Evolutionary conservation across 805 yeast species (phyloP), one percentile per base, ranked within the genome.

Genomic region (Suhomyces faveliae): DNA sequence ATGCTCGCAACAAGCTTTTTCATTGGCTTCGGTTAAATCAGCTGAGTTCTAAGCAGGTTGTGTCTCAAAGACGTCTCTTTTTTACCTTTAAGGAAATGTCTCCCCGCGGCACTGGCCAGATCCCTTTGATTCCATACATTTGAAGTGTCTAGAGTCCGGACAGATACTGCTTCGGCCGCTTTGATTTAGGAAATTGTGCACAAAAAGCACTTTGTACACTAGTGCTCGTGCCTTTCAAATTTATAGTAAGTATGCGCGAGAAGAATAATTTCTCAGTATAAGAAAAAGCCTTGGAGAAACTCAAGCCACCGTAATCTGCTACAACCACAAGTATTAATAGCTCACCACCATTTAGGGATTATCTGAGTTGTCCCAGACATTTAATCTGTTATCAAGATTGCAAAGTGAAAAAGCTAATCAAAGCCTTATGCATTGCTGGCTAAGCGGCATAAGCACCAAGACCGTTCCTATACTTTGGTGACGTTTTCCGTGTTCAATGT

Each of bases 191-290:
- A 27, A 27, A 27, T 27, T n/a, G 30, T 27, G 30, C 30, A 27
- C 30, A 27, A 7, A 27, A 27, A n/a, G 30, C 30, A 27, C 15
- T n/a, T 27, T 13, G 5, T 12, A 12, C 5, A 27, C 15, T 27
- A 27, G 30, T 27, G 30, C n/a, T 27, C 15, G 37, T n/a, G 37
- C 37, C 21, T 17, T 33, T 9, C 21, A 15, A 6, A 17, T 33
- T 21, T 37, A 15, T 20, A 21, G 25, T 37, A 21, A 37, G 25
- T 15, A 37, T 37, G 40, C 40, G 40, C 40, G 40, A 37, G 40
- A 37, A 20, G 40, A 25, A 37, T 21, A 21, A 27, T 37, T 37
- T 12, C 20, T 13, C 35, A 9, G 21, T 33, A 33, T 33, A 10
- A 20, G 12, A 15, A 17, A 15, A 15, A 15, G 37, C 37, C 37